Evolutionary conservation across 2,329 filamentous ascomycete genomes (phyloP).

Genomic region (Colletotrichum spaethianum): DNA sequence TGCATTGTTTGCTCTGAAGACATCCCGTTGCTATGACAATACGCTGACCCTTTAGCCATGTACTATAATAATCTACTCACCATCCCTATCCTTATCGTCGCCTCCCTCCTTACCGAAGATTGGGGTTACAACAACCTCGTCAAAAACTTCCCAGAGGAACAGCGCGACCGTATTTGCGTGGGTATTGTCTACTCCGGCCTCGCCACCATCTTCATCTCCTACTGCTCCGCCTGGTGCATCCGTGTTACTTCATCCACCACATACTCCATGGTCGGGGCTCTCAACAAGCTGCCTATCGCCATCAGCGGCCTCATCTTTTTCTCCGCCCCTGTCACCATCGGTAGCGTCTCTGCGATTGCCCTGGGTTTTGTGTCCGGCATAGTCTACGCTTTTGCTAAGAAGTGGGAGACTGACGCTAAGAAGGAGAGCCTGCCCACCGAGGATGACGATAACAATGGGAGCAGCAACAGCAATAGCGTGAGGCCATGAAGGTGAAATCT

Average conservation of each 20-base stretch:
- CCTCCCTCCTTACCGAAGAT: conserved; percentile 88
- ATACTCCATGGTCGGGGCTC: conserved; percentile 98
- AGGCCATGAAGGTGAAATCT: background rate
- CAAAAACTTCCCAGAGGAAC: conserved; percentile 88
- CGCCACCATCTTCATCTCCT: conserved; percentile 97
- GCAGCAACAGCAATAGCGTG: background rate
- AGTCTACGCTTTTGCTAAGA: conserved; percentile 89
- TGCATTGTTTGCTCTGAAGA: background rate
- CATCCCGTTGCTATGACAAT: background rate
- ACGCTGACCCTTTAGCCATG: conserved; percentile 74
- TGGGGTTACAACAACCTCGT: conserved; percentile 89
- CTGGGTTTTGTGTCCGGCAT: conserved; percentile 93
- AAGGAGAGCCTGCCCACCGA: background rate
- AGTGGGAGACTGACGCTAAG: conserved; percentile 77
- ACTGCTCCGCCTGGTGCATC: conserved; percentile 98
- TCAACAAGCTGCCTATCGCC: conserved; percentile 98
- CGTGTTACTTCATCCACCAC: conserved; percentile 97
- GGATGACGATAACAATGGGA: background rate
- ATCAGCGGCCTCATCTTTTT: conserved; percentile 96
- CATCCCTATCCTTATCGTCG: conserved; percentile 88
- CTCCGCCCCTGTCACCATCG: conserved; percentile 90
- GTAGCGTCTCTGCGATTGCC: conserved; percentile 90
- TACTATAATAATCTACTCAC: conserved; percentile 99
- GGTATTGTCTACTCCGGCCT: conserved; percentile 96
- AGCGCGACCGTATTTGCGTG: conserved; percentile 83